A percentile compares a stretch with the other conserved stretches of the same genome.
These are phyloP conservation scores for Hibiscus mutabilis DNA, from an alignment of 345 rosid species.

Conservation along the genomic window DNA sequence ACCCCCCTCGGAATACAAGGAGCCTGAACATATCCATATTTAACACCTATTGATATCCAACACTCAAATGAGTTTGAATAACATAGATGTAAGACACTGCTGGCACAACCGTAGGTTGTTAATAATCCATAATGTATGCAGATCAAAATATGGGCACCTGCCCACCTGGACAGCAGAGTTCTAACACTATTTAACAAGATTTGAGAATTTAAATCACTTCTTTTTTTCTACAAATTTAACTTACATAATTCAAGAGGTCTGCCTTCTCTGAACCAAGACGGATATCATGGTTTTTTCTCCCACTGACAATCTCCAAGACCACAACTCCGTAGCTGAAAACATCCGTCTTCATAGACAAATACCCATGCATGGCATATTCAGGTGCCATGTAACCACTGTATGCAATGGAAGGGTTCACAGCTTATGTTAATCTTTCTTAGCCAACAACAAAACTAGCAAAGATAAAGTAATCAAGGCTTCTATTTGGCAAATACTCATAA, in stretches of 20 bases:
- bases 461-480: slow-evolving; percentile 60
- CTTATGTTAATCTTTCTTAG: not conserved
- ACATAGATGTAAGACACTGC: no score
- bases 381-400: slow-evolving; percentile 97
- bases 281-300: slow-evolving; percentile 63
- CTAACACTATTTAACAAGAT: not conserved
- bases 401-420: slow-evolving; percentile 2
- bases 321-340: slow-evolving; percentile 83
- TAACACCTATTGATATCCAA: no score
- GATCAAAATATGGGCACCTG: no score
- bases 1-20: no score
- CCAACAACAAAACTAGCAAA: slow-evolving; percentile 24
- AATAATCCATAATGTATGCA: not conserved
- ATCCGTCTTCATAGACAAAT: slow-evolving; percentile 73
- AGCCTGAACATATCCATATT: no score
- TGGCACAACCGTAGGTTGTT: no score
- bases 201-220: not conserved
- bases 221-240: slow-evolving; percentile 19
- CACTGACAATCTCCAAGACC: slow-evolving; percentile 78
- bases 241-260: slow-evolving; percentile 76
- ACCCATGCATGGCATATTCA: slow-evolving; percentile 79
- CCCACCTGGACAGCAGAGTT: no score
- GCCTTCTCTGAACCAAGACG: slow-evolving; percentile 42
- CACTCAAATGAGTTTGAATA: no score
- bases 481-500: slow-evolving; percentile 46